Percentiles rank a stretch among this genome's conserved stretches.
Evolutionary conservation across 805 yeast species (phyloP).

Genomic region (Metschnikowia gelsemii): DNA sequence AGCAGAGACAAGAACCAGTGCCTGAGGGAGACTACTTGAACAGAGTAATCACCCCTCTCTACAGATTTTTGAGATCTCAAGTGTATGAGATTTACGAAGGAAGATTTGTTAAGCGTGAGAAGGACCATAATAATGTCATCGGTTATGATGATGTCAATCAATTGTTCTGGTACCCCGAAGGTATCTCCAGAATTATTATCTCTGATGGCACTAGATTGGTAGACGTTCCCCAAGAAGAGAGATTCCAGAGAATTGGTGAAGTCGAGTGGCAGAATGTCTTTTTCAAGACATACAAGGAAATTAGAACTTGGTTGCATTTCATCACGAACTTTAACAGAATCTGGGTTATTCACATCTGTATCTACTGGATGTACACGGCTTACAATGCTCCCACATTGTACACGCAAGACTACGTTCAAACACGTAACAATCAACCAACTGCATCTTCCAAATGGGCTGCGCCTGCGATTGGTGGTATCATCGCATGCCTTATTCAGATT

Average conservation of each 20-base stretch:
- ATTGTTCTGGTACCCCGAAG: slow-evolving; percentile 99
- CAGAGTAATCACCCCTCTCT: slow-evolving; percentile 89
- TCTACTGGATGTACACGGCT: slow-evolving; percentile 94
- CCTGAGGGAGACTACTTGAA: slow-evolving; percentile 91
- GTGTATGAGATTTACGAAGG: slow-evolving; percentile 81
- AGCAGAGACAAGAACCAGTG: slow-evolving; percentile 77
- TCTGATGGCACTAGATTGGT: slow-evolving; percentile 92
- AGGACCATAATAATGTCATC: slow-evolving; percentile 73
- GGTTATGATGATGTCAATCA: slow-evolving; percentile 99
- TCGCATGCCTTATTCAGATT: slow-evolving; percentile 80
- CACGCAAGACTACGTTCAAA: slow-evolving; percentile 82
- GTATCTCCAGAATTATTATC: slow-evolving; percentile 86
- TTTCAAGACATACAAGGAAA: slow-evolving; percentile 73
- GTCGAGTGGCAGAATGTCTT: slow-evolving; percentile 90
- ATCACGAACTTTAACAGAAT: slow-evolving; percentile 78
- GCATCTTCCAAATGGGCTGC: slow-evolving; percentile 92
- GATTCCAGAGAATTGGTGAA: slow-evolving; percentile 87
- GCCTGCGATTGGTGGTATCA: slow-evolving; percentile 86
- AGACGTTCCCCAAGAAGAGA: slow-evolving; percentile 85
- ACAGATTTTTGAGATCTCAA: slow-evolving; percentile 74
- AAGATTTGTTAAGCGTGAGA: slow-evolving; percentile 80
- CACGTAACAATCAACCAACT: slow-evolving; percentile 80
- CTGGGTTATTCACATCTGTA: slow-evolving; percentile 88
- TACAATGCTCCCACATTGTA: slow-evolving; percentile 90
- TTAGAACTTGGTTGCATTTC: slow-evolving; percentile 75